Percentiles rank a stretch among this genome's conserved stretches.
Evolutionary conservation across 306 rosid species (phyloP).

Genomic region (Comarum palustre): DNA sequence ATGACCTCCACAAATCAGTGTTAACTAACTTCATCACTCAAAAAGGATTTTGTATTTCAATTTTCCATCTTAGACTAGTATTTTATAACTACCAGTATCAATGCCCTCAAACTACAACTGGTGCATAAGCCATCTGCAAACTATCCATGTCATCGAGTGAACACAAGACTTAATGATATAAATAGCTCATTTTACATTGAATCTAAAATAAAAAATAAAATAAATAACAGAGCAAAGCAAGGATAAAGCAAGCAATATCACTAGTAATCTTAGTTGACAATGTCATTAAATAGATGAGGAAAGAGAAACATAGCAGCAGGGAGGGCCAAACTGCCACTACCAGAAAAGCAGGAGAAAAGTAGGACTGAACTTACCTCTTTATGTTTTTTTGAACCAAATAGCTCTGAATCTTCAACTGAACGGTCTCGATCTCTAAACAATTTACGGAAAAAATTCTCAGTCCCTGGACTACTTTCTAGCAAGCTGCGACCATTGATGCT

Average conservation of each 20-base stretch:
- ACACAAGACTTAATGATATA: background rate
- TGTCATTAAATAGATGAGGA: background rate
- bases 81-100: background rate
- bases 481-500: slow-evolving; percentile 38
- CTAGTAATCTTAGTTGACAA: background rate
- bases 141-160: background rate
- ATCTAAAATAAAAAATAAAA: background rate
- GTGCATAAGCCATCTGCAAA: background rate
- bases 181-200: background rate
- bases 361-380: slow-evolving; percentile 60
- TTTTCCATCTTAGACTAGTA: background rate
- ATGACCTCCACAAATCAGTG: background rate
- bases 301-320: background rate
- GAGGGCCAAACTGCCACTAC: background rate
- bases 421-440: slow-evolving; percentile 82
- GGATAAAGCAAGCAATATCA: background rate
- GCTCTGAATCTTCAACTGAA: slow-evolving; percentile 86
- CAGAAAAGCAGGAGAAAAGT: slow-evolving; percentile 11
- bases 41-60: background rate
- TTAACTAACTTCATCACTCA: slow-evolving; percentile 3
- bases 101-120: background rate
- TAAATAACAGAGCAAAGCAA: background rate
- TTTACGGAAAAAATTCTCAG: slow-evolving; percentile 85
- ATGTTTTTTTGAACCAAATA: slow-evolving; percentile 69
- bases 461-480: slow-evolving; percentile 81